Evolutionary conservation across 371 early-diverging fungal genomes (phyloP).

Genomic region (Syncephalastrum contaminatum): DNA sequence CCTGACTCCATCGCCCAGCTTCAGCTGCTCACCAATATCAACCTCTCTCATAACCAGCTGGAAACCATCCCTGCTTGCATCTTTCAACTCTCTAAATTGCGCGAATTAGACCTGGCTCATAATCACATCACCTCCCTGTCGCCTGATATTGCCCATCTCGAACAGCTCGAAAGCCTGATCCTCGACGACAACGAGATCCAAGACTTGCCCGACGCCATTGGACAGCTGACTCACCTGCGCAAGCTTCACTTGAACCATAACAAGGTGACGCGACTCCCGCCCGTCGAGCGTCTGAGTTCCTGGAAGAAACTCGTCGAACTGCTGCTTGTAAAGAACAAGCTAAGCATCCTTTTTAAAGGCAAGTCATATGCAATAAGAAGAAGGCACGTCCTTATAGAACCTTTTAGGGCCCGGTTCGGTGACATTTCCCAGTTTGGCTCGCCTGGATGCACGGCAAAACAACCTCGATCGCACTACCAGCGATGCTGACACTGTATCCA

Average conservation of each 20-base stretch:
- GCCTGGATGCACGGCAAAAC: slow-evolving; percentile 63
- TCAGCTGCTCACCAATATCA: slow-evolving; percentile 42
- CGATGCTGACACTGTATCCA: too few species aligned
- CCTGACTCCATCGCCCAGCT: slow-evolving; percentile 49
- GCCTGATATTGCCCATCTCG: slow-evolving; percentile 25
- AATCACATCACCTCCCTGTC: slow-evolving; percentile 42
- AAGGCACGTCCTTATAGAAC: neutral
- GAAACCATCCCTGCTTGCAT: slow-evolving; percentile 44
- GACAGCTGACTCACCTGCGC: slow-evolving; percentile 43
- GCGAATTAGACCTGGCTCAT: slow-evolving; percentile 50
- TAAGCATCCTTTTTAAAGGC: slow-evolving; percentile 30
- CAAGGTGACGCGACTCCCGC: slow-evolving; percentile 48
- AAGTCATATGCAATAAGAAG: slow-evolving; percentile 3
- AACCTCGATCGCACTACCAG: slow-evolving; percentile 15
- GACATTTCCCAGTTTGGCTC: slow-evolving; percentile 39
- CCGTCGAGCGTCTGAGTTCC: slow-evolving; percentile 17
- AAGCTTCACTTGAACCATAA: slow-evolving; percentile 61
- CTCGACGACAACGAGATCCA: slow-evolving; percentile 63
- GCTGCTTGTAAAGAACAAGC: slow-evolving; percentile 46
- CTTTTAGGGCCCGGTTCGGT: slow-evolving; percentile 10
- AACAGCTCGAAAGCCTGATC: slow-evolving; percentile 55
- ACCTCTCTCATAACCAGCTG: slow-evolving; percentile 52
- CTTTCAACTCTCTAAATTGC: slow-evolving; percentile 33
- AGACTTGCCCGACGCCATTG: slow-evolving; percentile 48
- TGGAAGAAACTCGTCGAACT: slow-evolving; percentile 53